A percentile compares a stretch with the other conserved stretches of the same genome.
These are phyloP conservation scores for Apiospora hydei DNA, from an alignment of 2,329 filamentous ascomycete species.

Conservation along the genomic window DNA sequence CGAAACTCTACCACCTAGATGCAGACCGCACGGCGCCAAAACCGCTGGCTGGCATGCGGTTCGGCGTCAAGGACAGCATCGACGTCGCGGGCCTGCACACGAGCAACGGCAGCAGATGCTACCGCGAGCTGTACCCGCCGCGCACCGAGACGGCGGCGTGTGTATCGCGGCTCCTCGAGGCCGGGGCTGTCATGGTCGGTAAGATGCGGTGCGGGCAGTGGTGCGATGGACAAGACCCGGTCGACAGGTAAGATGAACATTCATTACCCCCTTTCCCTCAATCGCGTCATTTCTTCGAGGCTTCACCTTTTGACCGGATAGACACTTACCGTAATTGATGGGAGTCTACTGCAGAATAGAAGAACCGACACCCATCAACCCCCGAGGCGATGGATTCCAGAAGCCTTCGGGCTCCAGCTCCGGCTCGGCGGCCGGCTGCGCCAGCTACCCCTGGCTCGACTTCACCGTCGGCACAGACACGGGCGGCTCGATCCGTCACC, in stretches of 20 bases:
- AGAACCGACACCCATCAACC: slow-evolving; percentile 33
- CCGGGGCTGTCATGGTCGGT: slow-evolving; percentile 34
- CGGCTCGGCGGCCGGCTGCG: slow-evolving; percentile 29
- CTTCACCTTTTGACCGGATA: no score
- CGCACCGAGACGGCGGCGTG: slow-evolving; percentile 24
- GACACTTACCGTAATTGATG: no score
- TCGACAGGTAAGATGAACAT: slow-evolving; percentile 27
- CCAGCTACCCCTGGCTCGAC: slow-evolving; percentile 34
- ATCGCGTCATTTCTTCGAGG: neutral
- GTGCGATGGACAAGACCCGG: slow-evolving; percentile 32
- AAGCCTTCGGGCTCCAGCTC: slow-evolving; percentile 32
- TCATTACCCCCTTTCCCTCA: no score
- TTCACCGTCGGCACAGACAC: slow-evolving; percentile 34
- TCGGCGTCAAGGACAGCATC: slow-evolving; percentile 34
- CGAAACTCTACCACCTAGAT: slow-evolving; percentile 25
- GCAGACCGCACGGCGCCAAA: neutral
- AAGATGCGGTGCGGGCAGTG: slow-evolving; percentile 33
- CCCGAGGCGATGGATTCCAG: slow-evolving; percentile 31
- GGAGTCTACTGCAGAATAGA: slow-evolving; percentile 24
- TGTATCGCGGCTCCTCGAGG: slow-evolving; percentile 28
- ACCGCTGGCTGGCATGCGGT: slow-evolving; percentile 31
- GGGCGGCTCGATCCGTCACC: slow-evolving; percentile 32
- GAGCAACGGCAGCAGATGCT: slow-evolving; percentile 30
- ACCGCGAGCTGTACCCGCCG: slow-evolving; percentile 29
- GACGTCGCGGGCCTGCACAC: slow-evolving; percentile 33